phyloP scores from a whole-genome alignment of 345 rosid species.

The Gossypium turneri region DNA sequence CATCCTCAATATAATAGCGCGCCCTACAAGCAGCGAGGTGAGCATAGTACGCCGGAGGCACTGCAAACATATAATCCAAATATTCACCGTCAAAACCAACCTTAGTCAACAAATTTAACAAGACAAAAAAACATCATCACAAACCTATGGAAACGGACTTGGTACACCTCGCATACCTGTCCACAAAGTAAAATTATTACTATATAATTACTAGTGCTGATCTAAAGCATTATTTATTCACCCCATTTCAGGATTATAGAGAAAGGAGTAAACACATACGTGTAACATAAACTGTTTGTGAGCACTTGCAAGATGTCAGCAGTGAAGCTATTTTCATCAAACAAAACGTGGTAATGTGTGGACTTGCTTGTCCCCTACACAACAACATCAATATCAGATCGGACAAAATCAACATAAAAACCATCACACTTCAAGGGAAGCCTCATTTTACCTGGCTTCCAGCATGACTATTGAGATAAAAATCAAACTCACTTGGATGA shows the following conservation, averaged over 20 bases:
- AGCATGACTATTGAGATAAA: constrained; percentile 83
- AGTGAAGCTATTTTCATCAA: constrained; percentile 55
- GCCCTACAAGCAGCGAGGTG: constrained; percentile 44
- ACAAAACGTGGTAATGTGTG: constrained; percentile 70
- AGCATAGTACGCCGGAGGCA: constrained; percentile 55
- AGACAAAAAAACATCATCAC: not conserved
- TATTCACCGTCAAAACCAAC: not conserved
- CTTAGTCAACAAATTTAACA: not conserved
- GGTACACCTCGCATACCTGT: constrained; percentile 74
- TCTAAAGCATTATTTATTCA: not conserved
- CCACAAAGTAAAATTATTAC: not conserved
- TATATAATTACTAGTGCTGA: not conserved
- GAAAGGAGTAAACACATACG: constrained; percentile 31
- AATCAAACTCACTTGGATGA: constrained; percentile 68
- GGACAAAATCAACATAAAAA: too few species aligned
- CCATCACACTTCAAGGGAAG: not conserved
- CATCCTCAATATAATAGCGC: constrained; percentile 31
- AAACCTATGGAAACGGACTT: constrained; percentile 64
- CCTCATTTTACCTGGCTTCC: constrained; percentile 55
- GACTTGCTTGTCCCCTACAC: constrained; percentile 76
- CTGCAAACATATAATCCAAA: constrained; percentile 25
- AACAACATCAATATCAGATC: too few species aligned
- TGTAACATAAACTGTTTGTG: constrained; percentile 70
- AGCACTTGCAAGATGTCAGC: constrained; percentile 58
- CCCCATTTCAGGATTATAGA: not conserved